Percentiles rank a stretch among this genome's conserved stretches.
These are phyloP conservation scores for Solanum phureja DNA, from an alignment of 257 asterid genomes.

Conservation along the genomic window DNA sequence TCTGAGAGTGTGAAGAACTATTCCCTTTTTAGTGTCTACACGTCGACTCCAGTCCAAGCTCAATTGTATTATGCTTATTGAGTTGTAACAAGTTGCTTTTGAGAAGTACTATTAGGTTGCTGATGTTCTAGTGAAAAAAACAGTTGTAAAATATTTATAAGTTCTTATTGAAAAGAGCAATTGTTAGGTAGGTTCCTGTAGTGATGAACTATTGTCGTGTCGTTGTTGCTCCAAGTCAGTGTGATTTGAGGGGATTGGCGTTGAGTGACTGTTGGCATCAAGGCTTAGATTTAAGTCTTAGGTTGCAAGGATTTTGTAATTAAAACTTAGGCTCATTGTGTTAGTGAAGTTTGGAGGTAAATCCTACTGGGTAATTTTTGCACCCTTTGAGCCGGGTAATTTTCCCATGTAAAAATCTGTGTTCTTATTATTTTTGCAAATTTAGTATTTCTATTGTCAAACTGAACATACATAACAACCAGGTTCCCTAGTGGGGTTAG, in stretches of 20 bases:
- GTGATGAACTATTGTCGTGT: neutral
- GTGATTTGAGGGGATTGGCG: neutral
- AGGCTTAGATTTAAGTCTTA: neutral
- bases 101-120: neutral
- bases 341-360: neutral
- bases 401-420: neutral
- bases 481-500: neutral
- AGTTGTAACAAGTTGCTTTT: neutral
- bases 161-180: neutral
- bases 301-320: neutral
- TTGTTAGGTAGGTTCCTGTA: neutral
- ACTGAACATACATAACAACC: neutral
- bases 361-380: neutral
- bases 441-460: neutral
- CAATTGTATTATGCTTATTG: neutral
- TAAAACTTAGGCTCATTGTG: neutral
- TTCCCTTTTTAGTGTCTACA: neutral
- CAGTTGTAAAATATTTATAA: neutral
- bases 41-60: neutral
- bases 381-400: neutral
- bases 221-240: neutral
- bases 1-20: neutral
- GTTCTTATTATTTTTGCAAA: neutral
- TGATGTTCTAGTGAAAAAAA: neutral
- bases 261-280: neutral